These are phyloP conservation scores for Hypoxylon crocopeplum DNA, from an alignment of 495 filamentous ascomycete genomes.

Conservation along the genomic window DNA sequence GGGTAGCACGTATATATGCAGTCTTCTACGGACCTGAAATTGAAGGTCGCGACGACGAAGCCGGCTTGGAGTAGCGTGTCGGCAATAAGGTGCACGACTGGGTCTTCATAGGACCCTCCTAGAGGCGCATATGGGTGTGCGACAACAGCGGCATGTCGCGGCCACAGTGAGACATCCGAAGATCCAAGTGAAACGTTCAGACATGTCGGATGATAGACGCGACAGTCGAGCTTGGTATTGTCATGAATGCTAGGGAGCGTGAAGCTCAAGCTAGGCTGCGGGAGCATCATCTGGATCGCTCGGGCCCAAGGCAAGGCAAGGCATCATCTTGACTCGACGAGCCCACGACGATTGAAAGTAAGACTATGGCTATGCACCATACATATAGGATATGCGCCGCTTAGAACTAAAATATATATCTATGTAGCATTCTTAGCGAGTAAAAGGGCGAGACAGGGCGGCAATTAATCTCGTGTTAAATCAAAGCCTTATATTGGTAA, in stretches of 20 bases:
- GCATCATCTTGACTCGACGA: conserved; percentile 28
- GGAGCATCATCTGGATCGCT: conserved; percentile 43
- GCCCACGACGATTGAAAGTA: too few species aligned
- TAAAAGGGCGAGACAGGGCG: too few species aligned
- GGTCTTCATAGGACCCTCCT: conserved; percentile 86
- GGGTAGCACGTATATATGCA: neutral
- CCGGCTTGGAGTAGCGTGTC: conserved; percentile 68
- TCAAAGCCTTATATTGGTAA: too few species aligned
- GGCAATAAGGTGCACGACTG: conserved; percentile 69
- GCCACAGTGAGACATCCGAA: conserved; percentile 43
- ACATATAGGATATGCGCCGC: too few species aligned
- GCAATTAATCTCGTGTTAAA: too few species aligned
- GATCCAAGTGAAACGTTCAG: conserved; percentile 37
- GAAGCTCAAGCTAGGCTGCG: conserved; percentile 70
- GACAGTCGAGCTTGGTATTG: conserved; percentile 73
- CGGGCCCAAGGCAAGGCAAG: neutral
- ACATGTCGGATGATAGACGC: conserved; percentile 73
- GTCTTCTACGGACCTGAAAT: conserved; percentile 73
- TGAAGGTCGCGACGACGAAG: conserved; percentile 86
- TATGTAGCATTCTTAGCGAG: too few species aligned
- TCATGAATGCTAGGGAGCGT: conserved; percentile 87
- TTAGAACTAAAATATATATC: too few species aligned
- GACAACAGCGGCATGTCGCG: conserved; percentile 71
- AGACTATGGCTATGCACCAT: too few species aligned
- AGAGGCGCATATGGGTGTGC: conserved; percentile 92